Evolutionary conservation across 2,329 filamentous ascomycete species (phyloP), one percentile per base, ranked within the genome.

Genomic region (Lojkania enalia): DNA sequence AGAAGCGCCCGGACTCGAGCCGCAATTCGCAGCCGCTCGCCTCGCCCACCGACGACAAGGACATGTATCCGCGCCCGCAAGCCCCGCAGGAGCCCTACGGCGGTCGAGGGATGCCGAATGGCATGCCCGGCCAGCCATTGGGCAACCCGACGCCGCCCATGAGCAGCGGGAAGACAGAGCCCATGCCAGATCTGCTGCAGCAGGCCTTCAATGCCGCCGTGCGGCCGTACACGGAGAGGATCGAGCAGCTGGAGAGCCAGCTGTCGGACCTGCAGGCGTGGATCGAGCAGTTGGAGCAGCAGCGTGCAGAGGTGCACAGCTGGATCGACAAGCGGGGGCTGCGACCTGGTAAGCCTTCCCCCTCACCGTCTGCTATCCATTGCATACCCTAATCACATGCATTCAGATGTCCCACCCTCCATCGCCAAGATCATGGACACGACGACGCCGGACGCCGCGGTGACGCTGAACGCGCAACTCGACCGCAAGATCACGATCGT

Each of bases 401-500:
- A n/a, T 32, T 13, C 49, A 79, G 77, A 79, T 48, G 77, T 80
- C 6, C 77, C 77, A 21, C 71, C 75, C 21, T 70, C 68, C 47
- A 78, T 80, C 49, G 77, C 77, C 32, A 72, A 74, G 52, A 73
- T 74, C 48, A 79, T 80, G 77, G 77, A 79, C 61, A 67, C 67
- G 19, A 70, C 74, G 35, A 73, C 71, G 4, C 71, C 75, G 15
- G 72, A 76, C 49, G 74, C 75, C 16, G 76, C 77, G 23, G 64
- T 71, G 23, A 77, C 76, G 2, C 73, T 80, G 49, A 78, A 78
- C 58, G 76, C 75, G n/a, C 77, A 80, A 58, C 74, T 80, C 49
- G 77, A 80, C 63, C 77, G 77, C 71, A 79, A 79, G 56, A 80
- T 80, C 66, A 79, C 77, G 27, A 79, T 80, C 43, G 76, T 80